Evolutionary conservation across 768 basidiomycete genomes (phyloP).

Genomic region (Lactarius sp.): DNA sequence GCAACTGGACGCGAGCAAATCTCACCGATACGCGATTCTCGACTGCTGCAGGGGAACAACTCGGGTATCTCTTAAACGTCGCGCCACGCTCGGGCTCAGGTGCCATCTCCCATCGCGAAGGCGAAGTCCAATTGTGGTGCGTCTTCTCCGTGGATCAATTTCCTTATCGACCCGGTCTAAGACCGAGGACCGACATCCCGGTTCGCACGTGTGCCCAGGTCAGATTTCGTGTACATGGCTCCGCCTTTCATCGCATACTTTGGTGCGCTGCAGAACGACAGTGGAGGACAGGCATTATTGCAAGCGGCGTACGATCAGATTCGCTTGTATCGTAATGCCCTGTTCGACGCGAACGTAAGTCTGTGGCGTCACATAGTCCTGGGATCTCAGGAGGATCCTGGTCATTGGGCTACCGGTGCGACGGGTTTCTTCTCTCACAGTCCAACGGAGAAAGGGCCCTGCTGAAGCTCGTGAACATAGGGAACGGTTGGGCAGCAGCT

Average conservation of each 20-base stretch:
- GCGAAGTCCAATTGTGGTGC: constrained; percentile 52
- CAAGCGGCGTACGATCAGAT: constrained; percentile 53
- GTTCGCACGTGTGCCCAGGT: constrained; percentile 33
- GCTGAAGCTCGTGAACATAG: constrained; percentile 25
- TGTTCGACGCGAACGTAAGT: constrained; percentile 40
- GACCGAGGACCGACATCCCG: neutral
- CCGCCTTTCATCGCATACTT: constrained; percentile 66
- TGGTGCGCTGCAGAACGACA: constrained; percentile 43
- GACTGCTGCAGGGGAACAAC: constrained; percentile 42
- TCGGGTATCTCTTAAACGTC: constrained; percentile 43
- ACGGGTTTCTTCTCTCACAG: neutral
- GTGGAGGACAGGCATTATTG: constrained; percentile 36
- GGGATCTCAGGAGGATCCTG: constrained; percentile 43
- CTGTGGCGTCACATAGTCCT: constrained; percentile 55
- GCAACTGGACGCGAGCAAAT: constrained; percentile 47
- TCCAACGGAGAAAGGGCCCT: neutral
- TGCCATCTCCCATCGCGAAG: constrained; percentile 53
- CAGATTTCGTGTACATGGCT: constrained; percentile 58
- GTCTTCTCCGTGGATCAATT: constrained; percentile 5
- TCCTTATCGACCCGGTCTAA: neutral
- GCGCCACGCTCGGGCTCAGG: constrained; percentile 45
- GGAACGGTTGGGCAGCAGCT: constrained; percentile 69
- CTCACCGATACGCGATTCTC: constrained; percentile 35
- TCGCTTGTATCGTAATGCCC: constrained; percentile 49
- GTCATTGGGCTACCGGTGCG: constrained; percentile 55